These are phyloP conservation scores for Ascochyta koolunga DNA, from an alignment of 2,329 filamentous ascomycete genomes.

Conservation along the genomic window DNA sequence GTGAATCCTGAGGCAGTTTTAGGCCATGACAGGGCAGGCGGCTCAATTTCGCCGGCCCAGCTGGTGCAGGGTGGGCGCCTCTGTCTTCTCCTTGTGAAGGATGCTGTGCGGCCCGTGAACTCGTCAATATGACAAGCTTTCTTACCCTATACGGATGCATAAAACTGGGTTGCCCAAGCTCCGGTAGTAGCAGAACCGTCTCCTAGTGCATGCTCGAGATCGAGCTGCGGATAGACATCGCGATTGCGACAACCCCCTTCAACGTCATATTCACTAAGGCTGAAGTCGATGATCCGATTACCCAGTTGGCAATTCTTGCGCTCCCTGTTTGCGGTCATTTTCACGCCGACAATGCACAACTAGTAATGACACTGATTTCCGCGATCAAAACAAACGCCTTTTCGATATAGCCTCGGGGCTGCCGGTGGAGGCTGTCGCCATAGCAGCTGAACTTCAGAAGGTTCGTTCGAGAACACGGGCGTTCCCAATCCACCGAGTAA, in stretches of 20 bases:
- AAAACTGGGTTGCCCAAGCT: slow-evolving; percentile 38
- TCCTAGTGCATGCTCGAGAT: slow-evolving; percentile 35
- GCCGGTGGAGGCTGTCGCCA: slow-evolving; percentile 34
- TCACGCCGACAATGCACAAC: slow-evolving; percentile 16
- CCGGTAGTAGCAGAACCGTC: slow-evolving; percentile 30
- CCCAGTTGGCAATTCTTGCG: slow-evolving; percentile 28
- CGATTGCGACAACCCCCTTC: slow-evolving; percentile 29
- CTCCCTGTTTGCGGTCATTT: slow-evolving; percentile 14
- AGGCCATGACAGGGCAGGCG: slow-evolving; percentile 32
- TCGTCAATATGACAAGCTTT: slow-evolving; percentile 34
- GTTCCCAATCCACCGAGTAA: slow-evolving; percentile 23
- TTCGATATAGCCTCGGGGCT: slow-evolving; percentile 31
- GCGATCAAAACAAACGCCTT: slow-evolving; percentile 19
- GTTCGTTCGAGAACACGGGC: slow-evolving; percentile 39
- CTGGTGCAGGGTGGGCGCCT: slow-evolving; percentile 37
- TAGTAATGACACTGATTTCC: slow-evolving; percentile 1
- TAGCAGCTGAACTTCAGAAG: slow-evolving; percentile 34
- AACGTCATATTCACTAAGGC: slow-evolving; percentile 43
- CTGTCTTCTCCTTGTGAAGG: slow-evolving; percentile 23
- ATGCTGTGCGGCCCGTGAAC: slow-evolving; percentile 39
- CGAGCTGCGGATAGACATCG: slow-evolving; percentile 37
- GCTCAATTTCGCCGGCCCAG: slow-evolving; percentile 35
- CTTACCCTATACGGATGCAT: slow-evolving; percentile 35
- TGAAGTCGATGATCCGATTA: slow-evolving; percentile 24
- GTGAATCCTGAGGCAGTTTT: slow-evolving; percentile 26